A percentile compares a stretch with the other conserved stretches of the same genome.
These are phyloP conservation scores for Botrytis paeoniae DNA, from an alignment of 2,329 filamentous ascomycete species.

Conservation along the genomic window DNA sequence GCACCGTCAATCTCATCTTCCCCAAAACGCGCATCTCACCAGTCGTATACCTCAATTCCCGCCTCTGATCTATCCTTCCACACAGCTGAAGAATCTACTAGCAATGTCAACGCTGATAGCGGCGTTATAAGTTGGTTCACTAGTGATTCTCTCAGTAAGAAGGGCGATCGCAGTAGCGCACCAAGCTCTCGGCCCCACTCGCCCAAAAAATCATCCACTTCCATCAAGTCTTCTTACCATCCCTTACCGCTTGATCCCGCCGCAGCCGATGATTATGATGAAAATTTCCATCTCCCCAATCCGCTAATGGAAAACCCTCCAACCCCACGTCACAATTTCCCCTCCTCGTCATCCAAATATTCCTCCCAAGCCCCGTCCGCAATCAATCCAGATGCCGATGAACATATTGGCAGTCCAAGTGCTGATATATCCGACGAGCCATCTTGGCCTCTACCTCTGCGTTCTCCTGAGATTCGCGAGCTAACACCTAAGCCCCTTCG, in stretches of 20 bases:
- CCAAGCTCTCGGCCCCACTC: constrained; percentile 33
- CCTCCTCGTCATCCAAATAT: constrained; percentile 39
- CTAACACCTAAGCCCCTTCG: constrained; percentile 26
- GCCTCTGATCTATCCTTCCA: constrained; percentile 30
- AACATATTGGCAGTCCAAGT: constrained; percentile 40
- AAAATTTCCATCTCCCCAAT: constrained; percentile 44
- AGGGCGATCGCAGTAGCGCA: constrained; percentile 6
- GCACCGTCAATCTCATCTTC: constrained; percentile 39
- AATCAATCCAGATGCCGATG: constrained; percentile 39
- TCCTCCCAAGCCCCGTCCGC: constrained; percentile 30
- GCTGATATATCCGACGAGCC: constrained; percentile 46
- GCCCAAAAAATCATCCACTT: constrained; percentile 26
- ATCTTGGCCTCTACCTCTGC: constrained; percentile 8
- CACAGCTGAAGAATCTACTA: constrained; percentile 7
- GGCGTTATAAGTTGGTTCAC: constrained; percentile 32
- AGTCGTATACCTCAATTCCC: constrained; percentile 51
- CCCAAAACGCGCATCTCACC: constrained; percentile 46
- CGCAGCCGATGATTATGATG: constrained; percentile 42
- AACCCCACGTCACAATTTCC: constrained; percentile 34
- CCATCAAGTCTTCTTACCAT: constrained; percentile 26
- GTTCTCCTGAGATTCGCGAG: constrained; percentile 17
- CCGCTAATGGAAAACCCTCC: constrained; percentile 53
- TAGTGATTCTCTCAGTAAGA: constrained; percentile 35
- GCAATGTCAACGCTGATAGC: neutral
- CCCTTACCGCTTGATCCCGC: constrained; percentile 25